Evolutionary conservation across 805 yeast species (phyloP), one percentile per base, ranked within the genome.

Genomic region (Cyberlindnera sargentensis): DNA sequence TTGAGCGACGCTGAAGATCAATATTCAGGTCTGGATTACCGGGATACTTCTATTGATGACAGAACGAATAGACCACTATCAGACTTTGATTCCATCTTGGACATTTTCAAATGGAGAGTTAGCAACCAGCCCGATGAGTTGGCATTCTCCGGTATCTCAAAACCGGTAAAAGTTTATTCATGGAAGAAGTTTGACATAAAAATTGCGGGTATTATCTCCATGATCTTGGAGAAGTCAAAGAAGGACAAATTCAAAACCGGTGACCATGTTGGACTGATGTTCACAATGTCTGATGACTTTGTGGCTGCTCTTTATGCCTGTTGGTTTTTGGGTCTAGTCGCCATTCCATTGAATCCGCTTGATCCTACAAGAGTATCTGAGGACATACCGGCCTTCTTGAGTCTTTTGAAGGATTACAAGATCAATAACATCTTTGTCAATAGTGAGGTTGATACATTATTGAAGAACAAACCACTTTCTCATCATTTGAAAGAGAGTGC

Each of bases 281-380:
- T 87, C 59, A 83, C 95, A 0, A 75, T 91, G 37, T 79, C 89
- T 1, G 96, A 90, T 45, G 98, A 93, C 48, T 91, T 78, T 56
- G 77, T 83, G 5, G 78, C 87, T 28, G 87, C 95, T 2, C 70
- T 89, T 1, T 79, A 81, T 62, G 97, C 99, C 0, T 91, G 98
- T 59, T 75, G 91, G 60, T 64, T 82, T 44, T 75, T 89, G 42
- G 96, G 96, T 45, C 57, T 88, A 4, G 72, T 85, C 3, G 87
- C 93, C 1, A 72, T 91, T 11, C 93, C 95, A 0, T 62, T 88
- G 58, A 67, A 80, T 8, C 89, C 95, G 0, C 64, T 89, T 34
- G 88, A 83, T 47, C 68, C 79, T 9, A 72, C 71, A 36, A 66
- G 89, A 42, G 67, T 82, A 7, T 80, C 75, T 4, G 96, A 86